Evolutionary conservation across 1,284 basidiomycete genomes (phyloP), one percentile per base, ranked within the genome.

Genomic region (Malassezia nana): DNA sequence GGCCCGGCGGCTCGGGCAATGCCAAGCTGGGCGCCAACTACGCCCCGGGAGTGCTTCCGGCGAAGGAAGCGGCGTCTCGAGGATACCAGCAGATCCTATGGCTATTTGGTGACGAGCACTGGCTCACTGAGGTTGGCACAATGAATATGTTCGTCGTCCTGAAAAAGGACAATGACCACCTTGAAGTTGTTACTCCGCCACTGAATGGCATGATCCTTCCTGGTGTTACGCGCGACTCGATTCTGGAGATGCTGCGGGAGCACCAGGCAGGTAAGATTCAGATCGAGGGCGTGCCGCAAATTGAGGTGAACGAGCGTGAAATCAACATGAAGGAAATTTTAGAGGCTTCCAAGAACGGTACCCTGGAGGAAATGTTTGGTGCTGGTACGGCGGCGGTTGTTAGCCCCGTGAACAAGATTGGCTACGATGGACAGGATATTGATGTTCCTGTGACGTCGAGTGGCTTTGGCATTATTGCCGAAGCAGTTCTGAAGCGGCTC

Each of bases 81-180:
- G 92, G 92, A 12, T 96, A 95, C 75, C 83, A 83, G 33, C 94
- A 99, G 76, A 95, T 94, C 74, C 80, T 98, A 6, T 96, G 92
- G 91, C 78, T 96, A 32, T 84, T 89, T 58, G 64, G 66, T 18
- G 54, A 61, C 12, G 55, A 69, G n/a, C 58, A 65, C 40, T 79
- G 41, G 69, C 78, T 57, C 74, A 77, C 39, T 60, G 60, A 70
- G 46, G 63, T 67, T 4, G 91, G 91, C 26, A 91, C 89, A 1
- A 96, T 98, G 94, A 98, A 99, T 77, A 78, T 92, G 69, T 94
- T 96, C 60, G 81, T 88, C 39, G 89, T 84, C 0, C 82, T 96
- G 75, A 82, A 82, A 72, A 80, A 80, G 25, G 78, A 81, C 9
- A 82, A 89, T 64, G 89, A 87, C 33, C 77, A 15, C 12, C 51